A percentile compares a stretch with the other conserved stretches of the same genome.
phyloP scores from a whole-genome alignment of 2,329 filamentous ascomycete genomes.

The Fusarium chaquense region DNA sequence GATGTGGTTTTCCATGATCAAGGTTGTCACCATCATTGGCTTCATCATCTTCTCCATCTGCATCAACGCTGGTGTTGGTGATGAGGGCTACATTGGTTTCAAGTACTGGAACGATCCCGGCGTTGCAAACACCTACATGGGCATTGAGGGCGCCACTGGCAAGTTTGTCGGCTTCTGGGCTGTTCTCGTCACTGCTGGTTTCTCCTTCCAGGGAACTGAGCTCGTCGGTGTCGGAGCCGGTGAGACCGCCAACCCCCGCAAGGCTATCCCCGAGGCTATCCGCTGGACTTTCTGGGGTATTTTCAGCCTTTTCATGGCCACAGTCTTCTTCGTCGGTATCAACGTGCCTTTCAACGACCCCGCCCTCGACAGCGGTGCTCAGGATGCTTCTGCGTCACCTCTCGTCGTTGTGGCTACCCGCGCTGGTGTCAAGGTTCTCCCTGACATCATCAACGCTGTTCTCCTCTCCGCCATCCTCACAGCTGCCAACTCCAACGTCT shows the following conservation, averaged over 20 bases:
- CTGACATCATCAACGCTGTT: conserved; percentile 80
- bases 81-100: conserved; percentile 80
- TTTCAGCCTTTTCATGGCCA: conserved; percentile 73
- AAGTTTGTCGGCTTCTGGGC: conserved; percentile 78
- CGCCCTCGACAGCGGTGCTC: conserved; percentile 62
- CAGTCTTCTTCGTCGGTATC: conserved; percentile 78
- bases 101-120: conserved; percentile 77
- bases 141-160: conserved; percentile 62
- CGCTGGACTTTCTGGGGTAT: conserved; percentile 82
- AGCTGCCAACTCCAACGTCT: conserved; percentile 82
- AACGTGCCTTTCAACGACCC: conserved; percentile 73
- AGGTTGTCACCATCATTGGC: conserved; percentile 79
- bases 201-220: conserved; percentile 79
- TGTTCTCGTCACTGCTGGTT: conserved; percentile 75
- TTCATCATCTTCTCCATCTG: conserved; percentile 83
- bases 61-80: conserved; percentile 77
- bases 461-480: conserved; percentile 83
- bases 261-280: conserved; percentile 78
- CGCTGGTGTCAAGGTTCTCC: conserved; percentile 73
- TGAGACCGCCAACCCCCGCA: conserved; percentile 78
- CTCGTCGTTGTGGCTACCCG: conserved; percentile 71
- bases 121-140: conserved; percentile 72
- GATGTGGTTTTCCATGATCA: conserved; percentile 82
- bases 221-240: conserved; percentile 83
- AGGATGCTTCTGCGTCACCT: conserved; percentile 73